A percentile compares a stretch with the other conserved stretches of the same genome.
These are phyloP conservation scores for Globisporangium splendens DNA, from an alignment of 352 stramenopile genomes.

Conservation along the genomic window DNA sequence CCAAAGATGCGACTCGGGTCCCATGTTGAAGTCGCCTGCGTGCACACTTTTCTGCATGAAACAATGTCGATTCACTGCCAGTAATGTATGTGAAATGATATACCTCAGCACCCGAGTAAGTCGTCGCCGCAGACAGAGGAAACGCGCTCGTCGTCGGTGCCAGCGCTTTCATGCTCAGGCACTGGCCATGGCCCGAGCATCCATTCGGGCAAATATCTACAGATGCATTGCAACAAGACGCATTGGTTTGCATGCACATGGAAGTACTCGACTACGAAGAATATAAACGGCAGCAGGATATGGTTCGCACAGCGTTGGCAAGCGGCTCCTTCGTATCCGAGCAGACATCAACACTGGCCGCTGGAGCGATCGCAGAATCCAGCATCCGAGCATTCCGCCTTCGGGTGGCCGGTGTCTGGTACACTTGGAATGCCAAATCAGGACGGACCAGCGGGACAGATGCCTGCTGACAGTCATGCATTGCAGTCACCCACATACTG, in stretches of 20 bases:
- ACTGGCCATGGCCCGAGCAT: conserved; percentile 74
- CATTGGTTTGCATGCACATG: not conserved
- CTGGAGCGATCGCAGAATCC: conserved; percentile 50
- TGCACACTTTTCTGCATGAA: no score
- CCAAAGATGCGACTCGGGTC: conserved; percentile 74
- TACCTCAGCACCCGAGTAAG: conserved; percentile 52
- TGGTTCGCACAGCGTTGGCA: conserved; percentile 55
- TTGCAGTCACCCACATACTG: not conserved
- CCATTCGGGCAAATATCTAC: conserved; percentile 41
- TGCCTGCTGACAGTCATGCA: no score
- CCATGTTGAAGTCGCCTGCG: conserved; percentile 54
- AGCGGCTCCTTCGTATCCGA: conserved; percentile 63
- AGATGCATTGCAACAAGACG: conserved; percentile 2
- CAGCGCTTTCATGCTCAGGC: conserved; percentile 64
- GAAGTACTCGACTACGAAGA: not conserved
- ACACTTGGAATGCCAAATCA: conserved; percentile 54
- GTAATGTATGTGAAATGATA: not conserved
- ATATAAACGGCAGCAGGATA: not conserved
- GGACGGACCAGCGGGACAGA: conserved; percentile 60
- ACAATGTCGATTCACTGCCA: not conserved
- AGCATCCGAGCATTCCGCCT: conserved; percentile 59
- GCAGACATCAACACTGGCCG: conserved; percentile 64
- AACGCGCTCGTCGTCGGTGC: conserved; percentile 39
- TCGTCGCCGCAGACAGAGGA: conserved; percentile 51
- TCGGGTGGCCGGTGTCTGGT: conserved; percentile 33